Evolutionary conservation across 2,329 filamentous ascomycete genomes (phyloP), one percentile per base, ranked within the genome.

Genomic region (Exserohilum rostratum): DNA sequence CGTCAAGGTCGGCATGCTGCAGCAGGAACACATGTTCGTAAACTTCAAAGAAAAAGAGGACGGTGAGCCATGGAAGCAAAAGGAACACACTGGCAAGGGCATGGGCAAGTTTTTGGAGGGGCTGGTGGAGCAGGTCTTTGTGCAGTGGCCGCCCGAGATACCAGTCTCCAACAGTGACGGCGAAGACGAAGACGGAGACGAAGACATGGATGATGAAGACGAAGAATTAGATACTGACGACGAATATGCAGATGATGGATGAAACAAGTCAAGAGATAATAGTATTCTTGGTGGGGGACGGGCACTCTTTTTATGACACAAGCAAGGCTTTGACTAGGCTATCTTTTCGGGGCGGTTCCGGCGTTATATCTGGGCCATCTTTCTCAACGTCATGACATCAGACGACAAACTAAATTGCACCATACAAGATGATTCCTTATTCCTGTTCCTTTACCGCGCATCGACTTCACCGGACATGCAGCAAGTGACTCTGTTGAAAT

Each of bases 1-100:
- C 15, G 25, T 67, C 2, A 67, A 64, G 17, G 55, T 60, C 3
- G 65, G 65, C 7, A 50, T 59, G 39, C 51, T 68, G 9, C 50
- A 57, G 10, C 64, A 68, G 29, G 52, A 52, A 12, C 31, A 57
- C 9, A 18, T 56, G 15, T 18, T 42, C 30, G 62, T 59, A 6
- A 40, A 53, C 3, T 68, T 68, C 51, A 58, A 39, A 35, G 45
- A 51, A 13, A 42, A 46, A 3, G 37, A 9, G 9, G 31, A 47
- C 0, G 45, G 27, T 6, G 29, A 18, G 15, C 9, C 11, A 10
- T 31, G 42, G 5, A 60, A 43, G 29, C 12, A 29, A 33, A 60
- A 42, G 13, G 61, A 67, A 30, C 46, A 60, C 17, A 51, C 46
- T 0, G 63, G 66, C 2, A 58, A 56, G 18, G 40, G 58, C 1